phyloP scores from a whole-genome alignment of 2,329 filamentous ascomycete genomes.

The Nemania sp. region DNA sequence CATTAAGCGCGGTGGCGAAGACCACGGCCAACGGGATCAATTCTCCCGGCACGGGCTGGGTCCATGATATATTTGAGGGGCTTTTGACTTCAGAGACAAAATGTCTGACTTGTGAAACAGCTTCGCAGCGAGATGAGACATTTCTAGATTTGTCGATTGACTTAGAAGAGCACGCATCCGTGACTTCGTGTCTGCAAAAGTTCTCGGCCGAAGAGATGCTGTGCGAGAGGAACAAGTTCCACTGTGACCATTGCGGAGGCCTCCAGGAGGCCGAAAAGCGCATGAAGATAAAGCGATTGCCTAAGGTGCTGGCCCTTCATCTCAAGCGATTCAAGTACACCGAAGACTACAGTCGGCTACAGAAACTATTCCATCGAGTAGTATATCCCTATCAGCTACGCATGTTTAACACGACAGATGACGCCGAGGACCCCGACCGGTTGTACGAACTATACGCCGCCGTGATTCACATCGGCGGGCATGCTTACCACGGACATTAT shows the following conservation, averaged over 20 bases:
- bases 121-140: conserved; percentile 92
- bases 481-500: conserved; percentile 97
- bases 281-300: conserved; percentile 97
- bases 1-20: conserved; percentile 46
- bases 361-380: conserved; percentile 96
- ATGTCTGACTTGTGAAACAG: conserved; percentile 93
- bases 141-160: conserved; percentile 97
- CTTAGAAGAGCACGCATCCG: conserved; percentile 90
- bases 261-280: conserved; percentile 97
- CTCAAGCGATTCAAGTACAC: conserved; percentile 98
- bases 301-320: conserved; percentile 88
- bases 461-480: conserved; percentile 94
- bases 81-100: conserved; percentile 94
- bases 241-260: conserved; percentile 96
- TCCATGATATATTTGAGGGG: conserved; percentile 96
- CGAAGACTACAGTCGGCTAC: conserved; percentile 87
- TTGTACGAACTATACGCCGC: conserved; percentile 97
- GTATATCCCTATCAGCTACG: conserved; percentile 96
- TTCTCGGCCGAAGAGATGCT: conserved; percentile 99
- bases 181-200: conserved; percentile 91
- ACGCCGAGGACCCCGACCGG: conserved; percentile 89
- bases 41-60: conserved; percentile 78
- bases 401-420: conserved; percentile 96
- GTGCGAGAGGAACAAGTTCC: conserved; percentile 97
- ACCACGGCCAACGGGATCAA: conserved; percentile 48